Evolutionary conservation across 176 grass and related monocot genomes (phyloP), one percentile per base, ranked within the genome.

Genomic region (Avena atlantica): DNA sequence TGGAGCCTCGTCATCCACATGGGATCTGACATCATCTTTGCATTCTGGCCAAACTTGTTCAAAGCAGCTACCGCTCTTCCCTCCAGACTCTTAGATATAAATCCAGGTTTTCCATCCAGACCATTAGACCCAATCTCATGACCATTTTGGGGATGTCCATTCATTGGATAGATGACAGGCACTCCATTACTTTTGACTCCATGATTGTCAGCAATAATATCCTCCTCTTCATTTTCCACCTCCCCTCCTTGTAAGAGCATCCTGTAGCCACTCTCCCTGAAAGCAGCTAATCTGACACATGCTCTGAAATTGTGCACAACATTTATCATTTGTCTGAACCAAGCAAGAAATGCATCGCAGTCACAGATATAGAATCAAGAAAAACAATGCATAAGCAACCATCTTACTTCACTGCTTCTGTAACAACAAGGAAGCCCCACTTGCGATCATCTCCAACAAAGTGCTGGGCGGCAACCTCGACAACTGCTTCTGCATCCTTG

Each of bases 171-270:
- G 40, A 78, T 84, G 59, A 20, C 61, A 72, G 87, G 78, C 64
- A 74, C 77, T 72, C 65, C 51, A 72, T 93, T 81, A 71, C 69
- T 78, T 68, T 86, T 87, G 52, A 63, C 86, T 74, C 80, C 83
- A 85, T 70, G 59, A 85, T 78, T 65, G 45, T 78, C 74, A 80
- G 56, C 89, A 69, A 90, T 74, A 89, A 89, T 12, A 12, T 82
- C 84, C 34, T 79, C 29, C 81, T 89, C 89, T 79, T 83, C 90
- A 58, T 99, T 93, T 83, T 79, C 80, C 16, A 83, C 70, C 87
- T 99, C 94, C 48, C 94, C 97, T 87, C 97, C 97, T 94, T 99
- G 97, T 79, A 99, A 85, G 67, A 99, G 94, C 92, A 96, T 93
- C 81, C 83, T 99, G 87, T 91, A 99, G 82, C 94, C 97, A 80